Evolutionary conservation across 176 grass and related monocot species (phyloP).

Genomic region (Cenchrus fungigraminus): DNA sequence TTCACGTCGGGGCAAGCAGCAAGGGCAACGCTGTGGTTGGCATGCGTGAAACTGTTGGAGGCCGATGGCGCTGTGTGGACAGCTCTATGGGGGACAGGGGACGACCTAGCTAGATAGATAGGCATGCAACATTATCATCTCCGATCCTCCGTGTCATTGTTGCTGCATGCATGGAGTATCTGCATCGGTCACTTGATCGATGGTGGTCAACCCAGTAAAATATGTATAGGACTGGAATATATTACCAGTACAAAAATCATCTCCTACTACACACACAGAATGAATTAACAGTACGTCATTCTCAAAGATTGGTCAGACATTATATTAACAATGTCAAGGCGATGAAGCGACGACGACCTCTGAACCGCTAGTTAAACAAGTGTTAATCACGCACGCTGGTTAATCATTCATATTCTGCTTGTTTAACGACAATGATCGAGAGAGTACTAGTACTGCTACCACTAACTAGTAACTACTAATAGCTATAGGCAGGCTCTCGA

Average conservation of each 20-base stretch:
- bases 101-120: conserved; percentile 14
- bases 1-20: conserved; percentile 16
- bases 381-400: background rate
- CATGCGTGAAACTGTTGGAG: conserved; percentile 26
- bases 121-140: background rate
- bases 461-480: background rate
- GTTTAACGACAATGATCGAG: background rate
- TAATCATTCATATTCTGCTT: background rate
- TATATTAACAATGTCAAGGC: background rate
- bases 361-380: background rate
- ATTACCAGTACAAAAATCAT: background rate
- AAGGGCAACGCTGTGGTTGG: conserved; percentile 27
- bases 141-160: background rate
- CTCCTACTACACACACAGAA: background rate
- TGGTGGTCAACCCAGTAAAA: conserved; percentile 42
- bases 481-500: background rate
- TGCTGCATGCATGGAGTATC: background rate
- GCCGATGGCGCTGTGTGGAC: conserved; percentile 10
- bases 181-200: conserved; percentile 12
- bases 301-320: background rate
- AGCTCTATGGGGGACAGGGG: conserved; percentile 40
- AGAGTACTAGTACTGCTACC: background rate
- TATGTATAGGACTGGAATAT: background rate
- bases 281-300: background rate
- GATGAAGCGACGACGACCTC: background rate